Percentiles rank a stretch among this genome's conserved stretches.
These are phyloP conservation scores for Lentinula lateritia DNA, from an alignment of 768 basidiomycete genomes.

Conservation along the genomic window DNA sequence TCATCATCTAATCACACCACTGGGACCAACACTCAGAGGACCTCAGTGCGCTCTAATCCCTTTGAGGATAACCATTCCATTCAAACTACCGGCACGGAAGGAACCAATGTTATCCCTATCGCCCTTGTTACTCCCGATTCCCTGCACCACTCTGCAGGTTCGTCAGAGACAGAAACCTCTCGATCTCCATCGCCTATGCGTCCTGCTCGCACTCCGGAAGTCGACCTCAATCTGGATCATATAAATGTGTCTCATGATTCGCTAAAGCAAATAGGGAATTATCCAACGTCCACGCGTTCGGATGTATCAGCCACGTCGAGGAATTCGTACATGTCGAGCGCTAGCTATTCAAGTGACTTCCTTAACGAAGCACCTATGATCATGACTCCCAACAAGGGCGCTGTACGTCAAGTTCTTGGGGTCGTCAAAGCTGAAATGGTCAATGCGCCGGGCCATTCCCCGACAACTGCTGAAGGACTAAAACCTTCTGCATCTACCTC, in stretches of 20 bases:
- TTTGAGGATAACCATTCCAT: slow-evolving; percentile 78
- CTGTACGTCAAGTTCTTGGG: slow-evolving; percentile 68
- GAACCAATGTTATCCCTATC: slow-evolving; percentile 84
- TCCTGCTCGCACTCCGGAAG: slow-evolving; percentile 53
- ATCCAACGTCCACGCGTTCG: slow-evolving; percentile 48
- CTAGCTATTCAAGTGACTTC: slow-evolving; percentile 74
- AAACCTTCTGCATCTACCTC: slow-evolving; percentile 28
- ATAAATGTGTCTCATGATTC: slow-evolving; percentile 55
- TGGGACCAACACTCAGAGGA: slow-evolving; percentile 20
- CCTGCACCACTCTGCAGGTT: slow-evolving; percentile 6
- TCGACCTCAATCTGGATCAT: slow-evolving; percentile 60
- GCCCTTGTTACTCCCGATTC: slow-evolving; percentile 67
- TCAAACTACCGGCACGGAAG: slow-evolving; percentile 74
- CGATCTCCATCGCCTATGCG: slow-evolving; percentile 45
- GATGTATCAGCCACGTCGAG: slow-evolving; percentile 47
- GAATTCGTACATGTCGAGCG: slow-evolving; percentile 68
- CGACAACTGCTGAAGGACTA: slow-evolving; percentile 31
- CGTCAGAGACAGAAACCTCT: slow-evolving; percentile 24
- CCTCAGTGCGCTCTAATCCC: slow-evolving; percentile 50
- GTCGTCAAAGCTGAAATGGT: slow-evolving; percentile 79
- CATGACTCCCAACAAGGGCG: slow-evolving; percentile 60
- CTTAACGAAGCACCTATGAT: slow-evolving; percentile 80
- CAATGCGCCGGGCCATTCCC: slow-evolving; percentile 42
- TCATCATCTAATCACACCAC: slow-evolving; percentile 22
- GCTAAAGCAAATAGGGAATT: slow-evolving; percentile 29